Percentiles rank a stretch among this genome's conserved stretches.
These are phyloP conservation scores for Starmerella apis DNA, from an alignment of 805 yeast species.

Conservation along the genomic window DNA sequence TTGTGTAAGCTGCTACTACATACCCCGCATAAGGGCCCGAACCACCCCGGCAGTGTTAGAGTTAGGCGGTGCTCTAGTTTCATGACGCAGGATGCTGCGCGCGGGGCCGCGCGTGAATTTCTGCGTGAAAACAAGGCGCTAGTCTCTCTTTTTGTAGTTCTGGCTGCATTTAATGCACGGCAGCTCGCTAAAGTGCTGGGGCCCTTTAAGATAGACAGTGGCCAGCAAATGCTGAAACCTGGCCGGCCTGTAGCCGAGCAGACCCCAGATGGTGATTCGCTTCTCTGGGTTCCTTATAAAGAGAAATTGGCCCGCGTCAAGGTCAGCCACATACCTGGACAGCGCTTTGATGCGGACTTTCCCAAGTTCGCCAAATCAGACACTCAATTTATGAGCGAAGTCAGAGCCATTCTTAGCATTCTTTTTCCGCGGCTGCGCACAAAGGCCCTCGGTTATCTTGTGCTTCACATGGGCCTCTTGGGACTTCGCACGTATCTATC, in stretches of 20 bases:
- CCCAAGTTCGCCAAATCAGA: conserved; percentile 28
- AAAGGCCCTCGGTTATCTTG: conserved; percentile 53
- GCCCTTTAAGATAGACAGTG: background rate
- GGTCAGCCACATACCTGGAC: conserved; percentile 11
- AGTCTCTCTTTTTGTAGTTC: background rate
- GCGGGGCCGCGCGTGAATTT: conserved; percentile 1
- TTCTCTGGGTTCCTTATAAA: conserved; percentile 22
- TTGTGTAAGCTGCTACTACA: background rate
- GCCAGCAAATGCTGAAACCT: background rate
- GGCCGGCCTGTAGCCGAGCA: conserved; percentile 1
- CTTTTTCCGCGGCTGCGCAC: conserved; percentile 66
- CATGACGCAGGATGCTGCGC: conserved; percentile 5
- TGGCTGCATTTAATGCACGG: conserved; percentile 4
- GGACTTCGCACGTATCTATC: conserved; percentile 80
- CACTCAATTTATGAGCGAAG: conserved; percentile 60
- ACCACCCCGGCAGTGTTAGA: background rate
- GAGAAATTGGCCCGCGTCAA: conserved; percentile 7
- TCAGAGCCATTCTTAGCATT: conserved; percentile 66
- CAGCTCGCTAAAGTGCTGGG: background rate
- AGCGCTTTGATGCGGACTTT: conserved; percentile 20
- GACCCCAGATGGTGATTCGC: background rate
- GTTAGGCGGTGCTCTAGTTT: too few relatives aligned
- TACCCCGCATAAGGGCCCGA: background rate
- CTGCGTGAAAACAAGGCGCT: conserved; percentile 5
- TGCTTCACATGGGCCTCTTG: conserved; percentile 63